Base-by-base conservation (phyloP, 148 eudicot genomes). In the Talinum fruticosum region DNA sequence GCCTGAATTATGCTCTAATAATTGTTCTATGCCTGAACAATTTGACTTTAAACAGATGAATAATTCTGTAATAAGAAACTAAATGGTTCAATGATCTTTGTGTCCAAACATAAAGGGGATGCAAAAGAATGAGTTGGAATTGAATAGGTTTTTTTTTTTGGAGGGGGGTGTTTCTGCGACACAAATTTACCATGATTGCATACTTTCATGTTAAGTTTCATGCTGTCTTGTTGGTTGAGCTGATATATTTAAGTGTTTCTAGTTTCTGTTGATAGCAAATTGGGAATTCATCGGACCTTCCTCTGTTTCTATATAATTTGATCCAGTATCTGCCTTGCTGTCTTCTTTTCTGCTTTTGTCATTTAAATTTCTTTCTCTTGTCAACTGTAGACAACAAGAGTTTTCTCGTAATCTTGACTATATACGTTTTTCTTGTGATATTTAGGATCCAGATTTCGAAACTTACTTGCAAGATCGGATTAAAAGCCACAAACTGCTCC, bases 401-500 rank as follows among this genome's bases (percentile, higher is more conserved):
- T n/a, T n/a, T n/a, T n/a, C n/a, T n/a, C n/a, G n/a, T n/a, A n/a
- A n/a, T n/a, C 5, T 66, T 54, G 65, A 49, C 77, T 72, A 51
- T 67, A 51, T 35, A 32, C 67, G 19, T 28, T 54, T 61, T 69
- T 37, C 49, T 75, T 68, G 53, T 8, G 21, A 44, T 70, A 24
- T 24, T 34, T 76, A 94, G 98, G 94, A 94, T 80, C 93, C 92
- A 74, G 79, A 78, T 78, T 92, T 92, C 69, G 71, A 41, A n/a
- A 71, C 71, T 72, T 92, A 88, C 77, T 81, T 92, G 80, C 80
- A 84, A 81, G 88, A 81, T 37, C 86, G 79, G 59, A 73, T 77
- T 75, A 84, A 81, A 81, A 78, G 77, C 69, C 83, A 78, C 77
- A 74, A 79, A 79, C 61, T 82, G 71, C 74, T 85, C 34, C 86